These are phyloP conservation scores for Mycena vulgaris DNA, from an alignment of 768 basidiomycete species.

Conservation along the genomic window DNA sequence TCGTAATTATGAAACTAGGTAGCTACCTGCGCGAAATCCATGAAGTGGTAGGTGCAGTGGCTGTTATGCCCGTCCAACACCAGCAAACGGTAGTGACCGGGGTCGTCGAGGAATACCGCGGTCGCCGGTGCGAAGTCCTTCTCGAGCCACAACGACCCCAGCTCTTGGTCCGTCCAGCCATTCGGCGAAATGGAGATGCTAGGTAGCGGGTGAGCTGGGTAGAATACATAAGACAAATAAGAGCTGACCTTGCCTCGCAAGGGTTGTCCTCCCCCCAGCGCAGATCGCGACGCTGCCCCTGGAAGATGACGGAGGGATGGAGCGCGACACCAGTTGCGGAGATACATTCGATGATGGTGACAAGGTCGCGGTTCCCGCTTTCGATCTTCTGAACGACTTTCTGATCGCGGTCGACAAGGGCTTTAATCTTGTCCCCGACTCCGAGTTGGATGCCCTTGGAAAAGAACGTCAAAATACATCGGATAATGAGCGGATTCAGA, in stretches of 20 bases:
- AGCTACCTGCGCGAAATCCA: constrained; percentile 32
- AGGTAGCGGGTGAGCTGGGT: not conserved
- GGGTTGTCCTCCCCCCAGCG: constrained; percentile 37
- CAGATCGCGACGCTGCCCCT: constrained; percentile 29
- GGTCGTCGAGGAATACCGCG: constrained; percentile 1
- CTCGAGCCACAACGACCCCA: constrained; percentile 37
- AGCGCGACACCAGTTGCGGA: constrained; percentile 58
- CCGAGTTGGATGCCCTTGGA: constrained; percentile 20
- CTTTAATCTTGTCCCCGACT: not conserved
- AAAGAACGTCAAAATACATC: not conserved
- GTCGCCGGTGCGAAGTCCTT: constrained; percentile 41
- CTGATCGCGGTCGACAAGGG: constrained; percentile 16
- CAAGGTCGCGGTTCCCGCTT: constrained; percentile 56
- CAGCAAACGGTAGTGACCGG: constrained; percentile 36
- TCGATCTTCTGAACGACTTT: constrained; percentile 39
- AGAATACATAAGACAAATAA: constrained; percentile 8
- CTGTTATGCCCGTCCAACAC: constrained; percentile 46
- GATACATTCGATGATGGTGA: constrained; percentile 62
- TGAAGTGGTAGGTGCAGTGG: constrained; percentile 39
- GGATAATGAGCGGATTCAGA: no score
- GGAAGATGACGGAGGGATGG: constrained; percentile 57
- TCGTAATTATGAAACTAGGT: not conserved
- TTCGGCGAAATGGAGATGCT: constrained; percentile 40
- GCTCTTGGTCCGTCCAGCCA: constrained; percentile 47
- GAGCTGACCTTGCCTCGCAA: constrained; percentile 34